These are phyloP conservation scores for Cystobasidium onofrii DNA, from an alignment of 768 basidiomycete species.

Conservation along the genomic window DNA sequence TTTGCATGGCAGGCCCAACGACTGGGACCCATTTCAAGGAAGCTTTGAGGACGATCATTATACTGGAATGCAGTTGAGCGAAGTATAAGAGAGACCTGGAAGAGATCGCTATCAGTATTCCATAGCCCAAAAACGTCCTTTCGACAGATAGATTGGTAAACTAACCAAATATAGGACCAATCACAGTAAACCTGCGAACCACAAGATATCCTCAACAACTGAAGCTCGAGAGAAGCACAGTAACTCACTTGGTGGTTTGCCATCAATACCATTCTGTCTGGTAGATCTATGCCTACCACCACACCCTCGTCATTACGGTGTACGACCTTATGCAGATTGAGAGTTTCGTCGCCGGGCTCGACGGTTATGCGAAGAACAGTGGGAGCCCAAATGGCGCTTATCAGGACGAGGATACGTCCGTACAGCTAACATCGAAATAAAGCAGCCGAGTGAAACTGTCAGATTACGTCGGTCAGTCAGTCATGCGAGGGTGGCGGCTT, in stretches of 20 bases:
- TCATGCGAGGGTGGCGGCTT: background rate
- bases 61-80: conserved; percentile 58
- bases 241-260: conserved; percentile 77
- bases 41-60: conserved; percentile 88
- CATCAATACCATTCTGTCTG: conserved; percentile 71
- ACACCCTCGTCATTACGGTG: conserved; percentile 55
- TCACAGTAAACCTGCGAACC: conserved; percentile 45
- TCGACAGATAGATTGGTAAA: background rate
- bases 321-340: conserved; percentile 53
- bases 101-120: background rate
- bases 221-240: conserved; percentile 55
- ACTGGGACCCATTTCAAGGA: conserved; percentile 77
- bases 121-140: too few species aligned
- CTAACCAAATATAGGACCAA: conserved; percentile 61
- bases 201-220: conserved; percentile 54
- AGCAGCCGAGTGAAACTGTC: background rate
- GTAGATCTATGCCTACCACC: conserved; percentile 59
- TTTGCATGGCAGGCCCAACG: conserved; percentile 76
- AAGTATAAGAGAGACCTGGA: conserved; percentile 65
- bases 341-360: background rate
- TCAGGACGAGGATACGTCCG: conserved; percentile 51
- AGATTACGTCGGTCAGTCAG: background rate
- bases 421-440: background rate
- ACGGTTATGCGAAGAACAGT: conserved; percentile 60
- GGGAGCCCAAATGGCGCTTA: conserved; percentile 74